Evolutionary conservation across 2,329 filamentous ascomycete species (phyloP).

Genomic region (Fusarium buxicola): DNA sequence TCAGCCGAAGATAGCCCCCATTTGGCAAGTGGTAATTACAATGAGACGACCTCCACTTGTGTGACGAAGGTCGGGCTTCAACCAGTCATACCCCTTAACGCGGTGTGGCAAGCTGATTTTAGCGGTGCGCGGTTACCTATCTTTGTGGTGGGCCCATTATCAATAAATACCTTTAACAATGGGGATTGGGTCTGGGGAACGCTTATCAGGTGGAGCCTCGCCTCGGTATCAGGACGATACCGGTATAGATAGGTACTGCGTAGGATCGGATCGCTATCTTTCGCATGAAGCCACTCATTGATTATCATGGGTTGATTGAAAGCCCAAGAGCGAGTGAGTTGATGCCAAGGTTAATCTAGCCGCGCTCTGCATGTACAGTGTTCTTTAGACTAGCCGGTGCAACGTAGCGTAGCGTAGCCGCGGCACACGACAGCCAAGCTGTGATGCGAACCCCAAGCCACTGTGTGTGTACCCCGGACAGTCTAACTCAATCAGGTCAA

Average conservation of each 20-base stretch:
- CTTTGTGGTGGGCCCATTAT: conserved; percentile 31
- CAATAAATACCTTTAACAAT: conserved; percentile 20
- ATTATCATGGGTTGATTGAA: not conserved
- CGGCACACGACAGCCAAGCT: not conserved
- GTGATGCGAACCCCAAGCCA: conserved; percentile 8
- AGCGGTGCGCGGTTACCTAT: conserved; percentile 42
- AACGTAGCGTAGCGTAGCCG: conserved; percentile 5
- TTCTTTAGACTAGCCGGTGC: too few relatives aligned
- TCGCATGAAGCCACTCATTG: not conserved
- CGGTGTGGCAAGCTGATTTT: conserved; percentile 14
- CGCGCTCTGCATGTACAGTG: not conserved
- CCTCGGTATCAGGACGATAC: conserved; percentile 1
- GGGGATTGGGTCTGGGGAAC: not conserved
- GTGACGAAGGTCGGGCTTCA: not conserved
- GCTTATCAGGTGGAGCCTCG: conserved; percentile 7
- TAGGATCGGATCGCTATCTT: too few relatives aligned
- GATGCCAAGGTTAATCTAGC: not conserved
- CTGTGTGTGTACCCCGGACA: conserved; percentile 30
- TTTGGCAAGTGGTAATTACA: conserved; percentile 2
- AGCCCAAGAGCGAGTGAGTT: not conserved
- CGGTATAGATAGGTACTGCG: too few relatives aligned
- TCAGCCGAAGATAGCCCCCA: not conserved
- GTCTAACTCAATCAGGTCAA: conserved; percentile 32
- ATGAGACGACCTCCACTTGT: not conserved
- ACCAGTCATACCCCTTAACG: conserved; percentile 28